Evolutionary conservation across 257 asterid genomes (phyloP), one percentile per base, ranked within the genome.

Genomic region (Euphrasia confusa): DNA sequence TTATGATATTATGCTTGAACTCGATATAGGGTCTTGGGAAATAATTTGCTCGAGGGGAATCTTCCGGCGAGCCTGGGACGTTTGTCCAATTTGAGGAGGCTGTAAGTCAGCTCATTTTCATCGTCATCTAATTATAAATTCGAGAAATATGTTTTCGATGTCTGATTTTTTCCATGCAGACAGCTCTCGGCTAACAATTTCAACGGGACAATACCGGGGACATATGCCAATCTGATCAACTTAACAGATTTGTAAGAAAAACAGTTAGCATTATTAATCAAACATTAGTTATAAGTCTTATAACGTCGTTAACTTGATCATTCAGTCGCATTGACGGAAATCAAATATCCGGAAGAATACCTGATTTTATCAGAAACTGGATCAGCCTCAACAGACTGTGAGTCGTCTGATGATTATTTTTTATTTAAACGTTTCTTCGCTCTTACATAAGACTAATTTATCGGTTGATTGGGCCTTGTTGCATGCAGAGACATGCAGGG

Each of bases 241-340:
- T 70, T 92, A 86, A 73, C 79, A 54, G 84, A 89, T 67, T 79
- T 92, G 99, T 92, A 81, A 92, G 99, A 0, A 21, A 21, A 21
- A 21, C 24, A 21, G 24, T 21, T 21, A 21, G 24, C 24, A 21
- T 21, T 21, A 21, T 21, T 21, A 21, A 21, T 21, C 24, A 21
- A 21, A 21, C 24, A 21, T 21, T 21, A 21, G 24, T 21, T 21
- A 21, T 21, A 21, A 21, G 24, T 21, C 24, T 21, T 21, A 21
- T 21, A 21, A 21, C 24, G 24, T 21, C 24, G 24, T 21, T 79
- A 49, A 60, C 24, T 47, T 18, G 17, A 13, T 47, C 17, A 14
- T 89, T 84, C 95, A 92, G 98, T 77, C 74, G 95, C 82, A 81
- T 92, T 61, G 97, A 84, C 27, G 95, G 93, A 72, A 86, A 44